Evolutionary conservation across 192 early-diverging fungal species (phyloP).

Genomic region (Coemansia sp.): DNA sequence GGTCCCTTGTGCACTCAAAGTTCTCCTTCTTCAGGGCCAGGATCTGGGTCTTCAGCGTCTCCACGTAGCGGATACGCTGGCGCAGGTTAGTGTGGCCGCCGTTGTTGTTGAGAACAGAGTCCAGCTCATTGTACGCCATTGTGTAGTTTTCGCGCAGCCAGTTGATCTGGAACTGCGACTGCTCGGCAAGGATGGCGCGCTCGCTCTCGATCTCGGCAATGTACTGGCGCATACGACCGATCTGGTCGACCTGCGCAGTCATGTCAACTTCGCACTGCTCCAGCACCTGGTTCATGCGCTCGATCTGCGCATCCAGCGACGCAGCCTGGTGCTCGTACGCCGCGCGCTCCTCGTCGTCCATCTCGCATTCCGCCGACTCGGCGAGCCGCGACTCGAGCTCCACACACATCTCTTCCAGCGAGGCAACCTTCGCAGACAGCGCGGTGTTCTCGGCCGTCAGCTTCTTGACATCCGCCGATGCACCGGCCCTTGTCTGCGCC

Average conservation of each 20-base stretch:
- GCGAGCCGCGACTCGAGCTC: constrained; percentile 36
- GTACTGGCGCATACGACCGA: constrained; percentile 28
- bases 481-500: constrained; percentile 1
- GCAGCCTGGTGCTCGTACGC: constrained; percentile 19
- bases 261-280: constrained; percentile 48
- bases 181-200: constrained; percentile 45
- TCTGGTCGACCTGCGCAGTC: constrained; percentile 31
- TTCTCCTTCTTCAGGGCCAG: constrained; percentile 43
- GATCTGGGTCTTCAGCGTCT: constrained; percentile 45
- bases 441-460: constrained; percentile 20
- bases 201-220: constrained; percentile 47
- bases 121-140: constrained; percentile 42
- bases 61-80: constrained; percentile 52
- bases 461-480: constrained; percentile 5
- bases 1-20: constrained; percentile 34
- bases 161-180: constrained; percentile 47
- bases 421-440: constrained; percentile 5
- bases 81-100: constrained; percentile 43
- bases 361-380: constrained; percentile 19
- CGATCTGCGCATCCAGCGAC: constrained; percentile 18
- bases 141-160: constrained; percentile 55
- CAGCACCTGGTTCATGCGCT: constrained; percentile 25
- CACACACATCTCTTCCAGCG: constrained; percentile 12
- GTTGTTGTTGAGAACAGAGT: constrained; percentile 30
- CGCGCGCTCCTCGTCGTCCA: constrained; percentile 33